These are phyloP conservation scores for Sugiyamaella chiloensis DNA, from an alignment of 805 yeast genomes.

Conservation along the genomic window DNA sequence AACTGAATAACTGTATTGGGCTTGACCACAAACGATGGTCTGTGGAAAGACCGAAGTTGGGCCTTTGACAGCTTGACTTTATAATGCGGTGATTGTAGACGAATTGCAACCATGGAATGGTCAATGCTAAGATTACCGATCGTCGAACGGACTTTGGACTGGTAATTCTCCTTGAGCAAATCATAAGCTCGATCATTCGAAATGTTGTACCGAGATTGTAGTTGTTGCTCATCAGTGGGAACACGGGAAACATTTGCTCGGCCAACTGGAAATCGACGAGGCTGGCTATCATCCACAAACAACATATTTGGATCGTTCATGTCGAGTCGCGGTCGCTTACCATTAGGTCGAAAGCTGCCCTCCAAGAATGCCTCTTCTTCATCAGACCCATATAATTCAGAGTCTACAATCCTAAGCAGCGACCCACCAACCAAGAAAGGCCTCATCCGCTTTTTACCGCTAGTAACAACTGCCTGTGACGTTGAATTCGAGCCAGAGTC, in stretches of 20 bases:
- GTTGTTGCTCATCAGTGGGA: conserved; percentile 52
- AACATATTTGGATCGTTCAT: conserved; percentile 83
- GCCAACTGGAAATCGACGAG: conserved; percentile 4
- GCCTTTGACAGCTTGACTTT: conserved; percentile 68
- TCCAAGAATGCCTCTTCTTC: conserved; percentile 69
- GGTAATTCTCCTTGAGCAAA: conserved; percentile 76
- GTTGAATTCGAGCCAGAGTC: background rate
- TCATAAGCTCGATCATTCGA: conserved; percentile 90
- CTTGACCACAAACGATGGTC: conserved; percentile 69
- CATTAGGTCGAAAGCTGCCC: conserved; percentile 45
- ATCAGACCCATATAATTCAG: conserved; percentile 28
- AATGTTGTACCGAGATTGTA: conserved; percentile 66
- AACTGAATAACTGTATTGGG: conserved; percentile 77
- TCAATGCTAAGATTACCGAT: conserved; percentile 88
- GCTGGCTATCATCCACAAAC: conserved; percentile 48
- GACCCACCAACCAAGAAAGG: background rate
- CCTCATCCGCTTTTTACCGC: background rate
- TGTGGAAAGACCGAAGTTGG: conserved; percentile 74
- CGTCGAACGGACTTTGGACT: conserved; percentile 87
- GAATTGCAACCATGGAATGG: conserved; percentile 82
- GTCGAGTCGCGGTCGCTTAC: conserved; percentile 49
- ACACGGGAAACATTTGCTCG: conserved; percentile 26
- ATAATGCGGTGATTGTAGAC: conserved; percentile 88
- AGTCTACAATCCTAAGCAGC: conserved; percentile 3
- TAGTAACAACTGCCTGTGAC: background rate